phyloP scores from a whole-genome alignment of 768 basidiomycete genomes.

The Trametes cingulata region DNA sequence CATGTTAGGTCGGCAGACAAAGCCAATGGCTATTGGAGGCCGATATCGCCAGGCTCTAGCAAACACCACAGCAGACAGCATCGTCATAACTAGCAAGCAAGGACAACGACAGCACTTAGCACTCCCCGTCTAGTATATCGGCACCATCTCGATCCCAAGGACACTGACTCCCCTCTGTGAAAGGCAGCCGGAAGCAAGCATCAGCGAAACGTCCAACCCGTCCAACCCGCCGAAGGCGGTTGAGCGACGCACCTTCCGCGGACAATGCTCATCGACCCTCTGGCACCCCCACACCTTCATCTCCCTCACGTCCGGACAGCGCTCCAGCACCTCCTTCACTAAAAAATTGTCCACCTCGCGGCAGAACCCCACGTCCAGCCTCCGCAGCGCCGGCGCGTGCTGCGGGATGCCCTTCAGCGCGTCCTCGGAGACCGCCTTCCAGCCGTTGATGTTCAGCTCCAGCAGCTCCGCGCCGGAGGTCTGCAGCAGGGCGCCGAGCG shows the following conservation, averaged over 20 bases:
- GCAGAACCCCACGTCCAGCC: conserved; percentile 85
- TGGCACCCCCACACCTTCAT: conserved; percentile 61
- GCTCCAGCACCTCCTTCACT: conserved; percentile 64
- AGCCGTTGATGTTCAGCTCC: conserved; percentile 73
- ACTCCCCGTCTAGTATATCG: not conserved
- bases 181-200: not conserved
- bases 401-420: conserved; percentile 40
- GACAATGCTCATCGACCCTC: conserved; percentile 46
- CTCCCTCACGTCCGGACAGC: conserved; percentile 41
- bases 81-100: not conserved
- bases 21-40: too few species aligned
- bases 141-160: conserved; percentile 11
- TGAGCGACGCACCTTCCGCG: conserved; percentile 44
- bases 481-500: conserved; percentile 62
- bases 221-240: not conserved
- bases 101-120: not conserved
- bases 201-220: not conserved
- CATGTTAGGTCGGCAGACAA: too few species aligned
- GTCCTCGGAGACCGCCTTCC: conserved; percentile 61
- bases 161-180: conserved; percentile 14
- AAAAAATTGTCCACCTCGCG: conserved; percentile 81
- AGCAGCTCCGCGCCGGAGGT: conserved; percentile 66
- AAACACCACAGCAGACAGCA: not conserved
- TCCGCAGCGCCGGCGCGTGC: conserved; percentile 44
- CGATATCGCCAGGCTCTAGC: too few species aligned